A percentile compares a stretch with the other conserved stretches of the same genome.
Conservation (phyloP, 208 protist species). For the Trichomonas tenax region DNA sequence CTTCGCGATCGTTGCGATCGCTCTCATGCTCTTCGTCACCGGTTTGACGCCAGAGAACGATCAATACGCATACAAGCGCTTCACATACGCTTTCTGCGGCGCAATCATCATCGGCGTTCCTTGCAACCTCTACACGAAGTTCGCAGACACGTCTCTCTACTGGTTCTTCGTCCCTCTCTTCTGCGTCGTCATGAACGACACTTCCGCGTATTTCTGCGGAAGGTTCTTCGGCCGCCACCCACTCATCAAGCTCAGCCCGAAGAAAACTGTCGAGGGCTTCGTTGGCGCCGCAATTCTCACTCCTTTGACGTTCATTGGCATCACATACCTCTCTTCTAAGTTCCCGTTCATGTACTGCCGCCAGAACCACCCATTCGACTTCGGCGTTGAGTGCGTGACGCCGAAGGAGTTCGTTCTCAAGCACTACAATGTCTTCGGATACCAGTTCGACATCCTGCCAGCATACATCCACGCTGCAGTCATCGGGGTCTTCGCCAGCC, state of each 20-base stretch:
- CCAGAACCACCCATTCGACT: not conserved
- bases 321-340: not conserved
- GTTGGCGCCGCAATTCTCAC: constrained; percentile 50
- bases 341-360: constrained; percentile 1
- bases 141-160: not conserved
- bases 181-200: constrained; percentile 46
- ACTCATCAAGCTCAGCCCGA: constrained; percentile 53
- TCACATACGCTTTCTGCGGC: not conserved
- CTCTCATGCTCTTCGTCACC: not conserved
- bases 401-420: not conserved
- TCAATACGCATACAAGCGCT: not conserved
- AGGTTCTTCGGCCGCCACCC: constrained; percentile 45
- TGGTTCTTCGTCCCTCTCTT: constrained; percentile 36
- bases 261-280: constrained; percentile 63
- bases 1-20: not conserved
- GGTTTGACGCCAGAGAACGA: not conserved
- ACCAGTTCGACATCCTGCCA: constrained; percentile 13
- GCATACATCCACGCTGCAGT: constrained; percentile 73
- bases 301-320: constrained; percentile 15
- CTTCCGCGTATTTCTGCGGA: constrained; percentile 48
- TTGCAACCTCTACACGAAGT: not conserved
- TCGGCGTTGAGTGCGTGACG: not conserved
- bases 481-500: constrained; percentile 74
- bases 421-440: not conserved
- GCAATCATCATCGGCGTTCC: not conserved